phyloP scores from a whole-genome alignment of 1,284 basidiomycete genomes.

The Ceratobasidium sp. region DNA sequence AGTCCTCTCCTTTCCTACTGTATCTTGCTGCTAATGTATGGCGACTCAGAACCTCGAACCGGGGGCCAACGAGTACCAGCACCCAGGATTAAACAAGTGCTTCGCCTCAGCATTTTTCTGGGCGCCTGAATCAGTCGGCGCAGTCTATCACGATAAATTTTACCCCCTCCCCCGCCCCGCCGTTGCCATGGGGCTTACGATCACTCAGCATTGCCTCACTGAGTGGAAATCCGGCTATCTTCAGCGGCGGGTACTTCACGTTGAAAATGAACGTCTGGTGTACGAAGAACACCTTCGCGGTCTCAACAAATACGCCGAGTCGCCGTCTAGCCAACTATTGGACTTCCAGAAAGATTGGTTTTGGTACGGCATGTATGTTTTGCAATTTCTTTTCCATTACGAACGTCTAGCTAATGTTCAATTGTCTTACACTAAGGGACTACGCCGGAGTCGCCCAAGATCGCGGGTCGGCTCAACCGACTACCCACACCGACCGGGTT shows the following conservation, averaged over 20 bases:
- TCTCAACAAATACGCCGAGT: background rate
- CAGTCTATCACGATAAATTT: background rate
- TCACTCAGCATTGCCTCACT: conserved; percentile 8
- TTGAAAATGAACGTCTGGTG: background rate
- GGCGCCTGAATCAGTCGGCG: background rate
- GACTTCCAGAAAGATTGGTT: conserved; percentile 4
- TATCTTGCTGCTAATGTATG: background rate
- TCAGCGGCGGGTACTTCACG: background rate
- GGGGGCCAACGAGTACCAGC: background rate
- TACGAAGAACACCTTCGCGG: background rate
- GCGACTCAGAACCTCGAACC: background rate
- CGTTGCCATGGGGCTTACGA: conserved; percentile 11
- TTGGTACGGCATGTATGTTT: conserved; percentile 13
- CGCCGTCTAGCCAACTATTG: background rate
- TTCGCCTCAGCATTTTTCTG: background rate
- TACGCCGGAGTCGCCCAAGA: no score
- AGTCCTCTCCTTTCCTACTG: background rate
- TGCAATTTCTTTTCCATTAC: no score
- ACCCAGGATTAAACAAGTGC: background rate
- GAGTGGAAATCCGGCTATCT: conserved; percentile 1
- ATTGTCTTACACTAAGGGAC: no score
- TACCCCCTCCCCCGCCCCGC: background rate
- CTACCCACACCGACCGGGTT: no score
- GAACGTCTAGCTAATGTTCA: no score
- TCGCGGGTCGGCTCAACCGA: no score